Conservation (phyloP, 805 yeast species). For the Metschnikowia matae region DNA sequence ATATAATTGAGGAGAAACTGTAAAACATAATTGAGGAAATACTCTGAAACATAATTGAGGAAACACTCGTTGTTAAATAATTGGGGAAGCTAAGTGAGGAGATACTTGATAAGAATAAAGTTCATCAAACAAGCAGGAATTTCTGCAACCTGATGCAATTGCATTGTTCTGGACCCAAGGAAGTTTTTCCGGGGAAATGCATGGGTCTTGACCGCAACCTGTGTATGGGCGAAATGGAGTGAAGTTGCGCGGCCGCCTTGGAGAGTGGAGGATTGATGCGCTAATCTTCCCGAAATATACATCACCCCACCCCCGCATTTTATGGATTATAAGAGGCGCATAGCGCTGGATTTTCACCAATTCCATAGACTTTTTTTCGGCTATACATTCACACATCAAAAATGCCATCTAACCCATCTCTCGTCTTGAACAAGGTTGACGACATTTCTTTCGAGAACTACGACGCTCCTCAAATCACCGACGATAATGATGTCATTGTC, state of each 20-base stretch:
- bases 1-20: too few species aligned
- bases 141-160: too few species aligned
- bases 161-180: not conserved
- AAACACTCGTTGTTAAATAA: too few species aligned
- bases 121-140: too few species aligned
- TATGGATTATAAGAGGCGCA: slow-evolving; percentile 3
- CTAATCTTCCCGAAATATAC: slow-evolving; percentile 6
- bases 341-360: not conserved
- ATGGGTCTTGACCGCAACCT: not conserved
- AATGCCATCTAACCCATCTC: slow-evolving; percentile 42
- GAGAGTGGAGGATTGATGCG: not conserved
- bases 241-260: not conserved
- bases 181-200: not conserved
- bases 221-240: not conserved
- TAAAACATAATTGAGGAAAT: too few species aligned
- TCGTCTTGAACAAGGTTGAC: slow-evolving; percentile 62
- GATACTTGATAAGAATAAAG: too few species aligned
- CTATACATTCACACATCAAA: not conserved
- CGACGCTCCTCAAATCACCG: slow-evolving; percentile 58
- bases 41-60: too few species aligned
- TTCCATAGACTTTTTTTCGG: not conserved
- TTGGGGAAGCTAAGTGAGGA: too few species aligned
- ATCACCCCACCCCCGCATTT: slow-evolving; percentile 6
- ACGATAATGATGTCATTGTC: slow-evolving; percentile 67
- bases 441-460: slow-evolving; percentile 63